These are phyloP conservation scores for Soucietia sequanensis DNA, from an alignment of 805 yeast genomes.

Conservation along the genomic window DNA sequence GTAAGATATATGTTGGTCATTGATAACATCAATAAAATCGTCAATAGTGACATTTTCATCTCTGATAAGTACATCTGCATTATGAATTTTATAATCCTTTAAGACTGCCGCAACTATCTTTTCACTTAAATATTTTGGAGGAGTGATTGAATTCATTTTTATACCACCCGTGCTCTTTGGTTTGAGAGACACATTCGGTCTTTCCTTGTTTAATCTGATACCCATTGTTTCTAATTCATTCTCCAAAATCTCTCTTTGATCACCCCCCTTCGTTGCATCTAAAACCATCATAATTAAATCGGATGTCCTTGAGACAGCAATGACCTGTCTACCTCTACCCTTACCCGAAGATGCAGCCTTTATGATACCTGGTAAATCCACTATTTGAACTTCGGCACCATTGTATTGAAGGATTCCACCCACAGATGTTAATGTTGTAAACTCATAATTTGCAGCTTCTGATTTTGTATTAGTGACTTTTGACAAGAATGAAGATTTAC, in stretches of 20 bases:
- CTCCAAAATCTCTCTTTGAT: constrained; percentile 84
- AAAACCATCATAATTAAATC: constrained; percentile 90
- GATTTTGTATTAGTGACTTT: constrained; percentile 92
- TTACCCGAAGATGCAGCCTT: constrained; percentile 96
- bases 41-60: constrained; percentile 90
- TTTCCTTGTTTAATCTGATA: constrained; percentile 76
- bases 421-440: constrained; percentile 94
- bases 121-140: constrained; percentile 81
- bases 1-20: constrained; percentile 83
- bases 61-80: constrained; percentile 87
- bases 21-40: constrained; percentile 86
- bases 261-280: constrained; percentile 92
- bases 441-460: constrained; percentile 92
- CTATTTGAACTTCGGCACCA: constrained; percentile 95
- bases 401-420: constrained; percentile 94
- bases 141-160: constrained; percentile 74
- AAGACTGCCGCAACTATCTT: constrained; percentile 73
- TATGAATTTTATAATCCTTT: constrained; percentile 86
- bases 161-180: constrained; percentile 89
- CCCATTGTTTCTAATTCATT: constrained; percentile 92
- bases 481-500: constrained; percentile 86
- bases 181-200: constrained; percentile 78
- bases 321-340: constrained; percentile 97
- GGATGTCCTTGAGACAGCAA: constrained; percentile 93
- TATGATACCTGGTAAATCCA: constrained; percentile 97